Evolutionary conservation across 805 yeast genomes (phyloP).

Genomic region (Saccharomycopsis sp.): DNA sequence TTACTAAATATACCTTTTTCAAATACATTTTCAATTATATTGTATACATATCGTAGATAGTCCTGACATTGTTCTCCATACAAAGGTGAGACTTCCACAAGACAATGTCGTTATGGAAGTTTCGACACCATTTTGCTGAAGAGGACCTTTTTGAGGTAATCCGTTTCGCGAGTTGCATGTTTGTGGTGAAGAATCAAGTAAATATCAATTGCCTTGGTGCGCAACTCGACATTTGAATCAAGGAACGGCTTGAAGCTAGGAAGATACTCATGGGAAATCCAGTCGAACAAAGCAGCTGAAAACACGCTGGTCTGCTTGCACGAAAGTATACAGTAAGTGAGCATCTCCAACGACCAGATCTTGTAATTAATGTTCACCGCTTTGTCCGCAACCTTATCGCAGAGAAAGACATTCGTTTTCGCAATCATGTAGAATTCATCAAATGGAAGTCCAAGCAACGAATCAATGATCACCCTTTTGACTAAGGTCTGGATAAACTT

Average conservation of each 20-base stretch:
- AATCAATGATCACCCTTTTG: background rate
- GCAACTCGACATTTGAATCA: background rate
- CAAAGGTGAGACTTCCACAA: too few relatives aligned
- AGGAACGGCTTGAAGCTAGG: background rate
- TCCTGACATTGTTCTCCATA: too few relatives aligned
- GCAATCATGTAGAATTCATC: background rate
- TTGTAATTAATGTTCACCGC: background rate
- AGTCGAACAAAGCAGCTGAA: background rate
- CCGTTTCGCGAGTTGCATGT: background rate
- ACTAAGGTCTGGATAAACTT: background rate
- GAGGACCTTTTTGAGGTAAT: background rate
- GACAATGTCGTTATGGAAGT: background rate
- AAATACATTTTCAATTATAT: too few relatives aligned
- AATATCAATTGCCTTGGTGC: background rate
- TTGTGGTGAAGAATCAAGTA: background rate
- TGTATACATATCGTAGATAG: too few relatives aligned
- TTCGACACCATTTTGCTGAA: background rate
- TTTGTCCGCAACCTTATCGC: background rate
- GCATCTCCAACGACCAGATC: background rate
- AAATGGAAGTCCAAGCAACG: background rate
- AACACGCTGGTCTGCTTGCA: background rate
- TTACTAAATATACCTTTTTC: too few relatives aligned
- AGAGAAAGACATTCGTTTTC: background rate
- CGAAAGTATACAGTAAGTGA: background rate
- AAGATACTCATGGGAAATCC: background rate